Evolutionary conservation across 176 grass and related monocot genomes (phyloP).

Genomic region (Raddia guianensis): DNA sequence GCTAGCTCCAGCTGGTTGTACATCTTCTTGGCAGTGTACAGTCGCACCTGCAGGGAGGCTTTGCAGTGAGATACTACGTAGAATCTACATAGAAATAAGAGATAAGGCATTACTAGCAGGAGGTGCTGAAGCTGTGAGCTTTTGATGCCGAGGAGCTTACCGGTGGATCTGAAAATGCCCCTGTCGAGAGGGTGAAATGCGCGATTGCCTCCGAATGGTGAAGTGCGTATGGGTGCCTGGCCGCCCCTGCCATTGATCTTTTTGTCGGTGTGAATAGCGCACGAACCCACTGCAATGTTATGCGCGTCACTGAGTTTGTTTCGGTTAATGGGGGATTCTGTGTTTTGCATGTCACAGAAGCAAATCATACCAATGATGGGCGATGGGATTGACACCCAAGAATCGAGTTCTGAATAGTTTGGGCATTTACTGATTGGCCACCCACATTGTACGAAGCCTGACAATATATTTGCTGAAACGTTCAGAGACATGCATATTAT

Average conservation of each 20-base stretch:
- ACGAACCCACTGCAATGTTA: conserved; percentile 57
- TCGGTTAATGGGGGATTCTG: background rate
- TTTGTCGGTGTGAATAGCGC: conserved; percentile 59
- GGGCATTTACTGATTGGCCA: conserved; percentile 87
- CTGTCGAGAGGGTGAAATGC: conserved; percentile 87
- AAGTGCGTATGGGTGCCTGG: conserved; percentile 67
- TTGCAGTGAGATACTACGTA: background rate
- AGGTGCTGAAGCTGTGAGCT: background rate
- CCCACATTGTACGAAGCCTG: conserved; percentile 94
- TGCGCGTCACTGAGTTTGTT: conserved; percentile 14
- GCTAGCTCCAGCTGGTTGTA: conserved; percentile 68
- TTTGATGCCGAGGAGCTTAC: conserved; percentile 41
- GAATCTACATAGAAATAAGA: background rate
- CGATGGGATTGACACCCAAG: conserved; percentile 89
- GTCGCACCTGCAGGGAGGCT: conserved; percentile 53
- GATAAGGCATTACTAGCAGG: background rate
- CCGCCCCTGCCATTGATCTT: conserved; percentile 45
- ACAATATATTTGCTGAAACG: background rate
- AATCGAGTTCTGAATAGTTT: conserved; percentile 82
- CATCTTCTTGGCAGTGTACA: conserved; percentile 76
- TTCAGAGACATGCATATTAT: conserved; percentile 30
- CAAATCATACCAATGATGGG: conserved; percentile 70
- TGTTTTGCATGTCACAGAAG: background rate
- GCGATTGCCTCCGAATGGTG: conserved; percentile 62
- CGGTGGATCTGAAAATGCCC: conserved; percentile 81